A percentile compares a stretch with the other conserved stretches of the same genome.
phyloP scores from a whole-genome alignment of 1,139 yeast genomes.

The Lodderomyces parapsilosis region DNA sequence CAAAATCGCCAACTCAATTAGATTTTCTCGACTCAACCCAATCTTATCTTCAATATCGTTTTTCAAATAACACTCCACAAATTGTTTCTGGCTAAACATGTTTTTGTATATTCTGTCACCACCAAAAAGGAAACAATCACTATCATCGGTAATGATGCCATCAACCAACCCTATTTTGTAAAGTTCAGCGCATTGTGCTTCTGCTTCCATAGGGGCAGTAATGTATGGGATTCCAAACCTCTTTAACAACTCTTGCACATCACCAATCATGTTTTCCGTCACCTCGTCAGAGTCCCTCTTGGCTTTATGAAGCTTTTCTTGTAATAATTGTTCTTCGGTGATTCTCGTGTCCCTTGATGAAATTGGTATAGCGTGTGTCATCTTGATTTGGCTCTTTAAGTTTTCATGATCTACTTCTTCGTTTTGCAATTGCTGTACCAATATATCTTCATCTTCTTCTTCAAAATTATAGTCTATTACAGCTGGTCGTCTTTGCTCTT shows the following conservation, averaged over 20 bases:
- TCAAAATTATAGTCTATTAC: conserved; percentile 62
- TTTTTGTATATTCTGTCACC: conserved; percentile 83
- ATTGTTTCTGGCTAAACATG: conserved; percentile 91
- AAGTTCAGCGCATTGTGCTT: conserved; percentile 92
- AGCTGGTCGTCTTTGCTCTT: conserved; percentile 16
- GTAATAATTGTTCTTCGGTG: conserved; percentile 54
- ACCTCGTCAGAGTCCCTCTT: conserved; percentile 91
- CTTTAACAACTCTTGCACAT: conserved; percentile 82
- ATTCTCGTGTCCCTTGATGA: conserved; percentile 32
- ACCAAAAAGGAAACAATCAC: conserved; percentile 94
- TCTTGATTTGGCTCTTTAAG: conserved; percentile 52
- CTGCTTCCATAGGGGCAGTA: conserved; percentile 98
- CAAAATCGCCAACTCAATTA: conserved; percentile 77
- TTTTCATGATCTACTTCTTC: conserved; percentile 74
- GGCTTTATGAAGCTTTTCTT: conserved; percentile 62
- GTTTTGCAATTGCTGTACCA: conserved; percentile 57
- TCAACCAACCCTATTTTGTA: conserved; percentile 70
- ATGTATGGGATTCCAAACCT: conserved; percentile 92
- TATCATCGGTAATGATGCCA: conserved; percentile 95
- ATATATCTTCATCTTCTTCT: conserved; percentile 72
- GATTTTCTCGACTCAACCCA: conserved; percentile 59
- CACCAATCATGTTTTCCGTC: conserved; percentile 79
- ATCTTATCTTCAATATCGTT: conserved; percentile 60
- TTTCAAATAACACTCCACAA: conserved; percentile 79
- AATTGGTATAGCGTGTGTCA: conserved; percentile 20